Percentiles rank a stretch among this genome's conserved stretches.
These are phyloP conservation scores for Daldinia bambusicola DNA, from an alignment of 495 filamentous ascomycete species.

Conservation along the genomic window DNA sequence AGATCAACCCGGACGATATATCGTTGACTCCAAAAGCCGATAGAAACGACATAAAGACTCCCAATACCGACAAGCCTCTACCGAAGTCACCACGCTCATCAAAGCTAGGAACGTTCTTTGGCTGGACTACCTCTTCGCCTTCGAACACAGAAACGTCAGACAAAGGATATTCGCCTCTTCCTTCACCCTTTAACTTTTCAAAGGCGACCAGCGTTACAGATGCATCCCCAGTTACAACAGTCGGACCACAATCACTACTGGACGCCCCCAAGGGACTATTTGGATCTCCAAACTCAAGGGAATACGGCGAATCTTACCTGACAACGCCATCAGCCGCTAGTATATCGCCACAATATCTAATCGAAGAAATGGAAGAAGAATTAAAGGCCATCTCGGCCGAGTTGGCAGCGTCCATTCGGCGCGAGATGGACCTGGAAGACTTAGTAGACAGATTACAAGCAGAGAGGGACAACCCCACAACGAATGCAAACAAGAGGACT, in stretches of 20 bases:
- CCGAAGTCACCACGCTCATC: slow-evolving; percentile 64
- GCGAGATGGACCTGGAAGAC: slow-evolving; percentile 97
- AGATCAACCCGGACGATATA: slow-evolving; percentile 50
- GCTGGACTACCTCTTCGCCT: slow-evolving; percentile 59
- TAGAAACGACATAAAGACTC: slow-evolving; percentile 44
- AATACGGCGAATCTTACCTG: slow-evolving; percentile 59
- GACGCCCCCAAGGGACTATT: slow-evolving; percentile 52
- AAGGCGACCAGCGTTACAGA: slow-evolving; percentile 52
- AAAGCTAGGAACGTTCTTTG: slow-evolving; percentile 63
- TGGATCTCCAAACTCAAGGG: slow-evolving; percentile 43
- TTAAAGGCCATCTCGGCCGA: slow-evolving; percentile 91
- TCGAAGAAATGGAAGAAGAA: slow-evolving; percentile 91
- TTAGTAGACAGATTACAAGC: slow-evolving; percentile 85
- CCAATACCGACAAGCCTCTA: slow-evolving; percentile 61
- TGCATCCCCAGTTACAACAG: slow-evolving; percentile 53
- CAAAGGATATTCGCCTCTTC: slow-evolving; percentile 60
- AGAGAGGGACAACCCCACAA: slow-evolving; percentile 70
- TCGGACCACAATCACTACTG: slow-evolving; percentile 50
- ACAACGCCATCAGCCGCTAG: slow-evolving; percentile 57
- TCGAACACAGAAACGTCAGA: slow-evolving; percentile 62
- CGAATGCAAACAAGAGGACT: slow-evolving; percentile 75
- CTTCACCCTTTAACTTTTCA: slow-evolving; percentile 55
- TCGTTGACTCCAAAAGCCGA: slow-evolving; percentile 40
- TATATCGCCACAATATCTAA: slow-evolving; percentile 50
- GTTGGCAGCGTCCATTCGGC: slow-evolving; percentile 87